Evolutionary conservation across 2,329 filamentous ascomycete genomes (phyloP).

Genomic region (Apiospora hydei): DNA sequence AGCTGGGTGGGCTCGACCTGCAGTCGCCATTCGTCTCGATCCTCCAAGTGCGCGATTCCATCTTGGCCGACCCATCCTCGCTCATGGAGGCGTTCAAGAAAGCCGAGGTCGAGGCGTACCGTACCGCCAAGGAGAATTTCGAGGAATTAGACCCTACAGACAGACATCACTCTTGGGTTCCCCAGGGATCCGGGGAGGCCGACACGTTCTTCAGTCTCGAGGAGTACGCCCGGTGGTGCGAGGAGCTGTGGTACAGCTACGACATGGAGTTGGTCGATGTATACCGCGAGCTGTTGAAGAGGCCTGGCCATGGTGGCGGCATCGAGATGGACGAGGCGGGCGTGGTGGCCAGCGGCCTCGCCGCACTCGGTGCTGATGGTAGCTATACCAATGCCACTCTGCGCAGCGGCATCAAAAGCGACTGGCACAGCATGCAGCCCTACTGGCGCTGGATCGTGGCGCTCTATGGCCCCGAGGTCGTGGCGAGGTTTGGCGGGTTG

Average conservation of each 20-base stretch:
- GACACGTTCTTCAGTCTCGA: slow-evolving; percentile 53
- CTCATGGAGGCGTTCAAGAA: slow-evolving; percentile 42
- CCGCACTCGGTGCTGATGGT: slow-evolving; percentile 29
- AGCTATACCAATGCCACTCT: slow-evolving; percentile 20
- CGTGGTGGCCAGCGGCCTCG: slow-evolving; percentile 37
- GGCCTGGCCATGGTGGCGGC: slow-evolving; percentile 37
- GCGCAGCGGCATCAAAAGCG: slow-evolving; percentile 33
- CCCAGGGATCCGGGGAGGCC: slow-evolving; percentile 37
- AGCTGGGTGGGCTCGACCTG: slow-evolving; percentile 55
- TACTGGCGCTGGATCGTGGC: slow-evolving; percentile 58
- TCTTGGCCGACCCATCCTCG: slow-evolving; percentile 36
- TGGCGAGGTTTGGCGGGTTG: slow-evolving; percentile 53
- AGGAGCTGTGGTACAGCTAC: slow-evolving; percentile 34
- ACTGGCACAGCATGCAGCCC: slow-evolving; percentile 40
- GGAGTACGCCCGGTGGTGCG: slow-evolving; percentile 51
- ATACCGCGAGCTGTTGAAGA: slow-evolving; percentile 47
- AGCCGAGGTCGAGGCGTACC: slow-evolving; percentile 46
- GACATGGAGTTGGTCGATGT: slow-evolving; percentile 39
- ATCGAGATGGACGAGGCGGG: slow-evolving; percentile 37
- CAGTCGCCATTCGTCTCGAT: slow-evolving; percentile 53
- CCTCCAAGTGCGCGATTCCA: slow-evolving; percentile 47
- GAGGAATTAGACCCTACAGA: slow-evolving; percentile 32
- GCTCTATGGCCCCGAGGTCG: slow-evolving; percentile 53
- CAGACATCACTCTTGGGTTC: slow-evolving; percentile 8
- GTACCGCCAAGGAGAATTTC: slow-evolving; percentile 46